Evolutionary conservation across 345 rosid genomes (phyloP).

Genomic region (Citrus australasica): DNA sequence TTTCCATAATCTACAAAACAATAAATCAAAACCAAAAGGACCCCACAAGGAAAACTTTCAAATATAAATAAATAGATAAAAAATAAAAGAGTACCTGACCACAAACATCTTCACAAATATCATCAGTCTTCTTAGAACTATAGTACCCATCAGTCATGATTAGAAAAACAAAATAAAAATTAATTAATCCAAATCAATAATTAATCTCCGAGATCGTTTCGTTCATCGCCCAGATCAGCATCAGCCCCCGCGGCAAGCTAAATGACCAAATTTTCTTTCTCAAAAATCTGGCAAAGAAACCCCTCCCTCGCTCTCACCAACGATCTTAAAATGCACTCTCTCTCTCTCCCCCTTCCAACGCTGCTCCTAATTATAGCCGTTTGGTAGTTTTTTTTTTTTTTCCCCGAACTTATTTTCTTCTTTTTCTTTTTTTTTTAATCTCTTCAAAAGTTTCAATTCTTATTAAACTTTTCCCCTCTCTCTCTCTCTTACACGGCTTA

Average conservation of each 20-base stretch:
- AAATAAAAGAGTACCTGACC: conserved; percentile 51
- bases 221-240: conserved; percentile 21
- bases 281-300: conserved; percentile 16
- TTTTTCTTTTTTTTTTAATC: conserved; percentile 1
- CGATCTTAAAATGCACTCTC: conserved; percentile 19
- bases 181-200: not conserved
- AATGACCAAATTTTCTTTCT: not conserved
- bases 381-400: conserved; percentile 28
- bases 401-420: not conserved
- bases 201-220: too few relatives aligned
- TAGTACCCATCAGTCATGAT: conserved; percentile 70
- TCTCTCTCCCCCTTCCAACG: conserved; percentile 23
- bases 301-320: conserved; percentile 12
- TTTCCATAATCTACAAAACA: not conserved
- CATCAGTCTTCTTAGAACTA: conserved; percentile 90
- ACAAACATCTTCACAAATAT: conserved; percentile 68
- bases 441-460: conserved; percentile 17
- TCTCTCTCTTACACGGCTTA: not conserved
- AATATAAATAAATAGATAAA: not conserved
- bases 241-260: not conserved
- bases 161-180: not conserved
- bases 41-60: not conserved
- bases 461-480: not conserved
- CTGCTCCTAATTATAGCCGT: conserved; percentile 59
- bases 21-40: not conserved